Evolutionary conservation across 2,329 filamentous ascomycete genomes (phyloP), one percentile per base, ranked within the genome.

Genomic region (Colletotrichum sp.): DNA sequence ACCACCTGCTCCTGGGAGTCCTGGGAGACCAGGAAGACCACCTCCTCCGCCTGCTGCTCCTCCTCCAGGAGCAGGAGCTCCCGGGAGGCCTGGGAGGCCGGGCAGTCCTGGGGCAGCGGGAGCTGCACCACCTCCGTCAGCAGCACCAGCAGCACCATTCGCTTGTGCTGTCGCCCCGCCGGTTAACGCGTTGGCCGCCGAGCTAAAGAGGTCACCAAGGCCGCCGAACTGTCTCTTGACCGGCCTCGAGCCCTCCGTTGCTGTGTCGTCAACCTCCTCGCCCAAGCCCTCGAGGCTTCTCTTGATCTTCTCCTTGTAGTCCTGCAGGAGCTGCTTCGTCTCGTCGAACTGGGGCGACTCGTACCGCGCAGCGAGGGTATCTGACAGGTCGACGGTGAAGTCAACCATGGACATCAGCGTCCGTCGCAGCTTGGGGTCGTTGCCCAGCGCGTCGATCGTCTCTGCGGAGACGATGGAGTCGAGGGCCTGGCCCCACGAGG

Each of bases 371-470:
- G 65, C 76, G 1, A 78, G 62, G 10, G 68, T 39, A 3, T 75
- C 68, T 2, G 77, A 76, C 15, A 78, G 34, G 6, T 78, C 77
- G 15, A 67, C 68, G 6, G 68, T 78, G 36, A 75, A 71, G 34
- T 78, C 77, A 3, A 78, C 76, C 67, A 78, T 69, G n/a, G 68
- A 63, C 55, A 78, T 34, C 6, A 78, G 55, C 3, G 73, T 77
- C 28, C 73, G 70, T 3, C 73, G 66, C 12, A 78, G 68, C 36
- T 67, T 70, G 26, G 63, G 34, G 18, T 78, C 77, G 44, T 34
- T 74, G 4, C 77, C 73, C 52, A 78, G 67, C 6, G 76, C 68
- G 5, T 75, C 59, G 24, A 66, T 68, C 1, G 77, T 75, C 12
- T 75, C 68, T 26, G 73, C 73, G 3, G 72, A 72, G 26, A 78